Evolutionary conservation across 257 asterid genomes (phyloP).

Genomic region (Ilex asprella): DNA sequence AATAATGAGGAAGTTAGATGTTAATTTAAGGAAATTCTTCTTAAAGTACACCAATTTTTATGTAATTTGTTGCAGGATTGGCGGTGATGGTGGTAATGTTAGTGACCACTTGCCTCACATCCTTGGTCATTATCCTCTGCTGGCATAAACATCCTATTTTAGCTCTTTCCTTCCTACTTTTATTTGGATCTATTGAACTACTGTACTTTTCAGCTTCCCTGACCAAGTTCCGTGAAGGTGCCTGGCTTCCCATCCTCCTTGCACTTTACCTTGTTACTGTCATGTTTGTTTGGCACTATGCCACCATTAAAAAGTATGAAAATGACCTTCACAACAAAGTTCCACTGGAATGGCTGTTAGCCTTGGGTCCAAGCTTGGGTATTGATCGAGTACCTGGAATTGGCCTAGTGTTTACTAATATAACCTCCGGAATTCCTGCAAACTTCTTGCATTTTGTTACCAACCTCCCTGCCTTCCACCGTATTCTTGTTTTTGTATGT

Average conservation of each 20-base stretch:
- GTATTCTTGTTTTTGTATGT: background rate
- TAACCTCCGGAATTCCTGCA: background rate
- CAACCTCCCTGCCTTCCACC: slow-evolving; percentile 1
- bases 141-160: background rate
- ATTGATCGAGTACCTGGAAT: background rate
- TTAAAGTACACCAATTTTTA: too few relatives aligned
- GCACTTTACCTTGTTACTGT: too few relatives aligned
- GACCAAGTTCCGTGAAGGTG: too few relatives aligned
- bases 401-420: background rate
- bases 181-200: background rate
- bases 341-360: background rate
- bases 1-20: too few relatives aligned
- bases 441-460: background rate
- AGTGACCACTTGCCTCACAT: too few relatives aligned
- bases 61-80: background rate
- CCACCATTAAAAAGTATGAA: background rate
- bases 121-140: background rate
- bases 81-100: background rate
- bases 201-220: background rate
- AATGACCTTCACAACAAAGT: background rate
- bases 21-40: background rate
- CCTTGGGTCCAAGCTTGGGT: background rate
- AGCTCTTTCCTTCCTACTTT: background rate
- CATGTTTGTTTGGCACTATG: too few relatives aligned
- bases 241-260: too few relatives aligned